phyloP scores from a whole-genome alignment of 768 basidiomycete species.

The Pleurotus djamor region DNA sequence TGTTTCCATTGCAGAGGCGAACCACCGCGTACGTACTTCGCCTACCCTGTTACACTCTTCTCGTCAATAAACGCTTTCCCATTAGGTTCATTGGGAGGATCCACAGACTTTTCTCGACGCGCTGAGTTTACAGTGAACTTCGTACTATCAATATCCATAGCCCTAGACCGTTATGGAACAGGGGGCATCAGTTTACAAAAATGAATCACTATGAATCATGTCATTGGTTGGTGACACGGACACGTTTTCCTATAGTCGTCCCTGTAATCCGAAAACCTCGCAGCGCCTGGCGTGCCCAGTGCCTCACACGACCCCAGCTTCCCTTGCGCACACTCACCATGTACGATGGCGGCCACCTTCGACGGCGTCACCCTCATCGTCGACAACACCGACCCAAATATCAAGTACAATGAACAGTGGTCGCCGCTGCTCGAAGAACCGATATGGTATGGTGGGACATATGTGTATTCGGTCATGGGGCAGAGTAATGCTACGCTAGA shows the following conservation, averaged over 20 bases:
- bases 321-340: neutral
- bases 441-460: neutral
- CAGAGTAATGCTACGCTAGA: neutral
- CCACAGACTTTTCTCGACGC: neutral
- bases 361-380: neutral
- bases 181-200: neutral
- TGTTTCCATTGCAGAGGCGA: neutral
- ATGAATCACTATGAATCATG: too few relatives aligned
- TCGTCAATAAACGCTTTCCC: neutral
- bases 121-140: neutral
- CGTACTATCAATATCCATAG: neutral
- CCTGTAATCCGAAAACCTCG: neutral
- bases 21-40: neutral
- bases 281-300: neutral
- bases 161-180: too few relatives aligned
- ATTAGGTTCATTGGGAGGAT: constrained; percentile 7
- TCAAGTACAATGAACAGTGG: neutral
- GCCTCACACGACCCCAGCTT: neutral
- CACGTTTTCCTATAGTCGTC: neutral
- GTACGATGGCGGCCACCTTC: neutral
- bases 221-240: too few relatives aligned
- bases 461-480: neutral
- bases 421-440: neutral
- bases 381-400: neutral
- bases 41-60: neutral